These are phyloP conservation scores for Leccinum obscurum DNA, from an alignment of 768 basidiomycete species.

Conservation along the genomic window DNA sequence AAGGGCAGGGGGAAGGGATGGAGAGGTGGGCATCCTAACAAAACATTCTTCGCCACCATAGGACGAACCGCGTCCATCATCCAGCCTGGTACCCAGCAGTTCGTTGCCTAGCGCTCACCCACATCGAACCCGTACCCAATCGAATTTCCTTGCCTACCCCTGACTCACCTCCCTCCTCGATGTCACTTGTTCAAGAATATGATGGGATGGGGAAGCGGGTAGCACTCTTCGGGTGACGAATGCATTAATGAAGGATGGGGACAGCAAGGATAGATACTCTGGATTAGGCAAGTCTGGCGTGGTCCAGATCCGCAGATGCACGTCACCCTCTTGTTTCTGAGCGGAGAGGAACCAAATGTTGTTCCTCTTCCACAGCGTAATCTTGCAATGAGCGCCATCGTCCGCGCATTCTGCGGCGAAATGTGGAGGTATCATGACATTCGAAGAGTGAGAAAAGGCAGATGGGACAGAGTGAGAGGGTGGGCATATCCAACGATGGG, in stretches of 20 bases:
- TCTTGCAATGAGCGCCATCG: conserved; percentile 38
- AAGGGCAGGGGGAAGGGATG: neutral
- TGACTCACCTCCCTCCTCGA: conserved; percentile 68
- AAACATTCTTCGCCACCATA: conserved; percentile 81
- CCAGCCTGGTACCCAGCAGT: conserved; percentile 68
- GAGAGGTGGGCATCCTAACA: conserved; percentile 47
- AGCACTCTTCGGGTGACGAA: conserved; percentile 70
- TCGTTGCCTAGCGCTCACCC: conserved; percentile 64
- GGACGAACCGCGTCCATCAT: conserved; percentile 75
- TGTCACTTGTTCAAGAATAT: conserved; percentile 47
- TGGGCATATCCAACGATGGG: conserved; percentile 75
- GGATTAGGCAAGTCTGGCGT: conserved; percentile 77
- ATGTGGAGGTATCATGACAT: conserved; percentile 31
- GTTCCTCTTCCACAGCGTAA: conserved; percentile 35
- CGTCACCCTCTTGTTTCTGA: conserved; percentile 40
- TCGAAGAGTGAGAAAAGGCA: conserved; percentile 49
- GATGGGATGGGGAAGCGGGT: conserved; percentile 63
- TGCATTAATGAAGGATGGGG: conserved; percentile 40
- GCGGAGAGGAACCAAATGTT: conserved; percentile 33
- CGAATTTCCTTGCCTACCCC: conserved; percentile 57
- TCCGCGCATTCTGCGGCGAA: conserved; percentile 38
- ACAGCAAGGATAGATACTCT: conserved; percentile 66
- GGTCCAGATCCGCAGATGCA: conserved; percentile 75
- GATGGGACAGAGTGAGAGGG: conserved; percentile 54
- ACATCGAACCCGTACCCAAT: conserved; percentile 84